Base-by-base conservation (phyloP, 148 eudicot species). In the Salicornia ramosissima region DNA sequence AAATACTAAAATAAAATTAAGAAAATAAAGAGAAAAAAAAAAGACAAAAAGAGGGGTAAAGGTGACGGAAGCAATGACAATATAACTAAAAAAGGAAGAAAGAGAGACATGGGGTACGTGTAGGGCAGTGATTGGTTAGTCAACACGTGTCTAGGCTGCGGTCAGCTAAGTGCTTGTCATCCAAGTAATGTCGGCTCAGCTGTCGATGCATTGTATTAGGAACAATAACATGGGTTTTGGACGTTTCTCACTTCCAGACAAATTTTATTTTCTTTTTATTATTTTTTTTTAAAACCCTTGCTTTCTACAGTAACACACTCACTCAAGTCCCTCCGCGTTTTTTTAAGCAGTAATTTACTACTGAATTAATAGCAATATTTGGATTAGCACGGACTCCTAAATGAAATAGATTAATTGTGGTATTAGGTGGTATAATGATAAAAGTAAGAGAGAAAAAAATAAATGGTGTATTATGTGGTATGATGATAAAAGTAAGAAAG, bases 131-230 rank as follows among this genome's bases (percentile, higher is more conserved):
- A 77, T 72, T 71, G 67, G 80, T 0, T 21, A 50, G 75, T 71
- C 80, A 77, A 72, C 77, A 71, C 68, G 80, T 72, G 80, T 72
- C 50, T 55, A 68, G 77, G 77, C 77, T 78, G 73, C 73, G 69
- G 67, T 72, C 80, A 71, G 68, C 75, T 54, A 12, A 57, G 72
- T 77, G 64, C 76, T 77, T 77, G 80, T 71, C 76, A 67, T 68
- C 80, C 80, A 77, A 77, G 80, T 66, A 50, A 77, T 46, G 71
- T 58, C 67, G 68, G 68, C 72, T 72, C 68, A 39, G 64, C 64
- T 77, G 76, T 68, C 76, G 56, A 73, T 54, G 63, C 73, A 62
- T 49, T 72, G 80, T 61, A 65, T 63, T 7, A 22, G 50, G 50
- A 42, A 42, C 25, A 42, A n/a, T 63, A 11, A 5, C 65, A 3